A percentile compares a stretch with the other conserved stretches of the same genome.
Evolutionary conservation across 2,329 filamentous ascomycete species (phyloP).

Genomic region (Cadophora sp.): DNA sequence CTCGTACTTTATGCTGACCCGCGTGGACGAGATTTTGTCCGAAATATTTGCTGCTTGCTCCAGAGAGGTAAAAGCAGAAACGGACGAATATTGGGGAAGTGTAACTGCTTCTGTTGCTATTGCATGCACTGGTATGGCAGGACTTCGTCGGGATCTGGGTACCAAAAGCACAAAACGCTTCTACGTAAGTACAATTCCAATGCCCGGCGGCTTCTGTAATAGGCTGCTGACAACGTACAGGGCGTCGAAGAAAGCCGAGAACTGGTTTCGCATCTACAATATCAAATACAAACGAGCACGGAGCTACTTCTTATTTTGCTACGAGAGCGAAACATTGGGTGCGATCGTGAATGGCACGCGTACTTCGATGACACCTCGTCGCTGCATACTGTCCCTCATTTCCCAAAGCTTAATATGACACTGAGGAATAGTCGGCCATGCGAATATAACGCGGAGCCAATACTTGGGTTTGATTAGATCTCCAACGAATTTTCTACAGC

Average conservation of each 20-base stretch:
- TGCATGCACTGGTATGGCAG: neutral
- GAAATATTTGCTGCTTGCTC: neutral
- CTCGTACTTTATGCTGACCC: neutral
- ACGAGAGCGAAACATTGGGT: neutral
- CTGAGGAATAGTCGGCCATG: neutral
- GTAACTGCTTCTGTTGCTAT: neutral
- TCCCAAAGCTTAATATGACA: neutral
- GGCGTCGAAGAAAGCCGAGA: neutral
- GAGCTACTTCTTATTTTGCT: neutral
- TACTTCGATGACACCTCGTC: neutral
- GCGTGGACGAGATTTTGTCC: neutral
- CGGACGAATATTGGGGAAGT: neutral
- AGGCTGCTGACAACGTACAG: neutral
- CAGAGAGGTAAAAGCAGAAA: neutral
- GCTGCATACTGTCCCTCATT: neutral
- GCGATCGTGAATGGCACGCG: neutral
- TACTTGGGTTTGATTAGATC: neutral
- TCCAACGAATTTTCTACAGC: neutral
- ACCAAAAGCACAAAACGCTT: neutral
- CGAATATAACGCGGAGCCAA: neutral
- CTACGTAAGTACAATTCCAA: neutral
- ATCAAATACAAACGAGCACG: neutral
- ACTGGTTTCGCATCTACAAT: neutral
- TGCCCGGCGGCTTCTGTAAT: neutral
- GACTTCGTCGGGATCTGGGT: neutral